A percentile compares a stretch with the other conserved stretches of the same genome.
Conservation (phyloP, 2,329 filamentous ascomycete species). For the Amauroascus niger region DNA sequence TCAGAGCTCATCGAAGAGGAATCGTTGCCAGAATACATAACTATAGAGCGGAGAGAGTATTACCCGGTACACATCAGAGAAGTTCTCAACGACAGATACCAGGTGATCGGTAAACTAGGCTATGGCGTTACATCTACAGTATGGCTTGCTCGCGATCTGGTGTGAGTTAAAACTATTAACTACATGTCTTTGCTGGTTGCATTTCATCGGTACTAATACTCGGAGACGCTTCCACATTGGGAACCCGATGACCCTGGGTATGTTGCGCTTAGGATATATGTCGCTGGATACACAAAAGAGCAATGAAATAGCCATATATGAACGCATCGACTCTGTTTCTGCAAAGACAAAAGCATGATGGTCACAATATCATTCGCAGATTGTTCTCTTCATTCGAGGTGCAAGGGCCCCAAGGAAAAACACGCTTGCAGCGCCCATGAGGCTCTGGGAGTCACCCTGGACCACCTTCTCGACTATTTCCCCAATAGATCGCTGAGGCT, state of each 20-base stretch:
- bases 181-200: no score
- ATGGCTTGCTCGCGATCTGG: constrained; percentile 20
- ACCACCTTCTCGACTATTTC: neutral
- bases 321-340: constrained; percentile 1
- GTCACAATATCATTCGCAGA: neutral
- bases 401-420: constrained; percentile 7
- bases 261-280: constrained; percentile 9
- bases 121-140: constrained; percentile 21
- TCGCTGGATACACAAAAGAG: constrained; percentile 2
- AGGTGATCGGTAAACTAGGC: constrained; percentile 20
- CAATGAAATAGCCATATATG: constrained; percentile 1
- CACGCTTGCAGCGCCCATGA: constrained; percentile 13
- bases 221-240: no score
- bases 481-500: neutral
- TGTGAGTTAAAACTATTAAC: constrained; percentile 13
- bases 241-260: neutral
- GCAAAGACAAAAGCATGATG: neutral
- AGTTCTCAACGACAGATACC: constrained; percentile 16
- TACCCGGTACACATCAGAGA: constrained; percentile 15
- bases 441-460: constrained; percentile 12
- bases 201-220: no score
- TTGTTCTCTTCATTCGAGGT: constrained; percentile 12
- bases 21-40: constrained; percentile 12
- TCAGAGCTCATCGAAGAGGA: constrained; percentile 16
- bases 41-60: constrained; percentile 14